Evolutionary conservation across 2,329 filamentous ascomycete genomes (phyloP).

Genomic region (Cercospora zeae-maydis): DNA sequence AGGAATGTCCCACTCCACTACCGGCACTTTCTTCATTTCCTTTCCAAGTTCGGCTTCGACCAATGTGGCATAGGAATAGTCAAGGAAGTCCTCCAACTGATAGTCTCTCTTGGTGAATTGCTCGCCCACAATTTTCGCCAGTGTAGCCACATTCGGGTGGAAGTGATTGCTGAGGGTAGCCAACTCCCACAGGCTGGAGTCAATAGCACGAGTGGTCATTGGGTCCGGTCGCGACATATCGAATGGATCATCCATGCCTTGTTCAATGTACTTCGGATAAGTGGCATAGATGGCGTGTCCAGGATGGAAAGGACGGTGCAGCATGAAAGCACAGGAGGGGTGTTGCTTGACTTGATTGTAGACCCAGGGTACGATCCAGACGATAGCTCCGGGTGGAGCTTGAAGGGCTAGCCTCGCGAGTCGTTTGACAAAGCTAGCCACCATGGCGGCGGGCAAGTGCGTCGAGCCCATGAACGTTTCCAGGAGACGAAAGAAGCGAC

Average conservation of each 20-base stretch:
- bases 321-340: slow-evolving; percentile 90
- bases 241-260: slow-evolving; percentile 72
- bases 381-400: slow-evolving; percentile 83
- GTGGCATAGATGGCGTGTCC: slow-evolving; percentile 32
- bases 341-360: slow-evolving; percentile 93
- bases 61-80: slow-evolving; percentile 87
- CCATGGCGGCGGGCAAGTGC: slow-evolving; percentile 83
- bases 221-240: slow-evolving; percentile 72
- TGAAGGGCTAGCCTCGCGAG: slow-evolving; percentile 79
- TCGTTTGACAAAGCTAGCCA: slow-evolving; percentile 96
- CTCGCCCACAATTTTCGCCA: slow-evolving; percentile 89
- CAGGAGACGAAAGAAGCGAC: slow-evolving; percentile 85
- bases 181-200: slow-evolving; percentile 93
- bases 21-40: slow-evolving; percentile 78
- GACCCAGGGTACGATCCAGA: slow-evolving; percentile 84
- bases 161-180: slow-evolving; percentile 89
- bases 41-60: slow-evolving; percentile 80
- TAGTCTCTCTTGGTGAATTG: slow-evolving; percentile 97
- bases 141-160: slow-evolving; percentile 91
- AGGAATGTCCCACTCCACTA: slow-evolving; percentile 91
- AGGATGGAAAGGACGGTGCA: slow-evolving; percentile 63
- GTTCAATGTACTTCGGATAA: slow-evolving; percentile 44
- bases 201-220: slow-evolving; percentile 79
- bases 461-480: slow-evolving; percentile 88
- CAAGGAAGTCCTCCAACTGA: slow-evolving; percentile 93